Base-by-base conservation (phyloP, 495 filamentous ascomycete genomes). In the Collariella sp. region DNA sequence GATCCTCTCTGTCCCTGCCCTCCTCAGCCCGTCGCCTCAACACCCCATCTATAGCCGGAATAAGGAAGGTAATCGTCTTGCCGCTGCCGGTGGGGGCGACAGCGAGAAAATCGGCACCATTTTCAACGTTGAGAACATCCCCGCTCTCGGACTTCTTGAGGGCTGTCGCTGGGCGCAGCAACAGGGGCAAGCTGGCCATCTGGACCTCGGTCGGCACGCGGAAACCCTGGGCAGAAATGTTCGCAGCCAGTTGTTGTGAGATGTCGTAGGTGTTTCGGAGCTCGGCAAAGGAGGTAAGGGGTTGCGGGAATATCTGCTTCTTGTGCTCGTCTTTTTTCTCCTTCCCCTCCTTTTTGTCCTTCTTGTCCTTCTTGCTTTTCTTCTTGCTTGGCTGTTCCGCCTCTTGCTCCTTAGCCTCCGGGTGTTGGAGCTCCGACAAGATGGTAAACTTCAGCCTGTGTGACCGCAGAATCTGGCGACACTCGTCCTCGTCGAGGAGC, bases 61-160 rank as follows among this genome's bases (percentile, higher is more conserved):
- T 85, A 64, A 97, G 67, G 62, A 96, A 99, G 3, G 88, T 86
- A 50, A 97, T 67, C 0, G 93, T 97, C 73, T 99, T 99, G n/a
- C 93, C 93, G 63, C 90, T 96, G 18, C 93, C 93, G 3, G 93
- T 99, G 3, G 94, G 94, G 13, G 93, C 93, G 33, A 96, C 83
- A 3, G 85, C 84, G 33, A 98, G 62, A 29, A 98, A 79, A 76
- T 97, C 85, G 2, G 87, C 57, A 4, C 65, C 70, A 31, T 58
- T 50, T 19, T 53, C 52, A 4, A 54, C 56, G n/a, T 61, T 55
- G 5, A 72, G 46, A 4, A 72, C 63, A 10, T 61, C 49, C 19
- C 58, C 62, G 20, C 46, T 59, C 26, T 24, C 46, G 11, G 64
- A 52, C 18, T 61, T 59, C 19, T 63, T 56, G 6, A 79, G 64